Evolutionary conservation across 495 filamentous ascomycete species (phyloP), one percentile per base, ranked within the genome.

Genomic region (Penicillium steckii): DNA sequence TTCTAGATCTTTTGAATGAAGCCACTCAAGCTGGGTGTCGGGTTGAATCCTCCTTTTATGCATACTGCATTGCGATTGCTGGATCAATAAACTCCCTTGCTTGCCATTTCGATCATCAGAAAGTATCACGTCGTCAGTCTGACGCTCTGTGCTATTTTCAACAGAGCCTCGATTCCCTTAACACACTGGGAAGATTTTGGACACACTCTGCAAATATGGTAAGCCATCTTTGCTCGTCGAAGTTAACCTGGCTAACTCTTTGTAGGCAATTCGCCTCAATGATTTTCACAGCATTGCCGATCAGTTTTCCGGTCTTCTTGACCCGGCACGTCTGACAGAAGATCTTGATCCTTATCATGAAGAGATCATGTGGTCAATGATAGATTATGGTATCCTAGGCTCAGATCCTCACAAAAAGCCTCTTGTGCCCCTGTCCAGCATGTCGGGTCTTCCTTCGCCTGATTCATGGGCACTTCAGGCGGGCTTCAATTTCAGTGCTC

Each of bases 141-240:
- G 53, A 57, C 19, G 45, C 25, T 38, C 10, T 55, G 32, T 22
- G 51, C 6, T 58, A 62, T 38, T 55, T 56, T 8, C 40, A 64
- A 7, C 27, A 54, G 22, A 54, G 55, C 29, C 23, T 67, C 15
- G 46, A 56, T 9, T 26, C 42, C 8, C 30, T 67, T 12, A 45
- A 59, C 5, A 35, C 55, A 42, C 44, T 67, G 33, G 60, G 41
- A 2, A 48, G 26, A 4, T 41, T 56, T 6, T 67, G 61, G 64
- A 32, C 33, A 8, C 64, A 64, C 30, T 61, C 61, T 9, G 52
- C 55, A 1, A 64, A 67, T 24, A 64, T 64, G 48, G 64, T 64
- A 51, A 0, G 60, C n/a, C 15, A 8, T 2, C 12, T 4, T 13
- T 0, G n/a, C 4, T 13, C 9, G 10, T 12, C 10, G 9, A 4